Conservation (phyloP, 2,329 filamentous ascomycete species). For the Diaporthe velutina region DNA sequence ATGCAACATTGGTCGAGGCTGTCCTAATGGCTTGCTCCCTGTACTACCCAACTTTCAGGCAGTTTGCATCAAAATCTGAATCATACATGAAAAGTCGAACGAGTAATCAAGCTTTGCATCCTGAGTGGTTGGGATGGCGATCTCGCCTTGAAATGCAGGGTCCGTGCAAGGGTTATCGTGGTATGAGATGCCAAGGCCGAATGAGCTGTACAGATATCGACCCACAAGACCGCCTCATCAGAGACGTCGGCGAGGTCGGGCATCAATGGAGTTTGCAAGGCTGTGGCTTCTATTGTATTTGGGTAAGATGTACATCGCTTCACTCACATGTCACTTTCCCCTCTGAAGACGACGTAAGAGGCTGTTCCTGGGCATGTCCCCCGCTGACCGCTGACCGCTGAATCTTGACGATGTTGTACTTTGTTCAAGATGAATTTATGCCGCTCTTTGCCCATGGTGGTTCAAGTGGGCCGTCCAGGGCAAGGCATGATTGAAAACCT, state of each 20-base stretch:
- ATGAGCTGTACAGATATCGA: slow-evolving; percentile 4
- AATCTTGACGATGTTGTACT: neutral
- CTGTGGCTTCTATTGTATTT: neutral
- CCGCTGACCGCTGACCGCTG: neutral
- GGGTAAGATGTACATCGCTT: neutral
- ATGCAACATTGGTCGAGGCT: neutral
- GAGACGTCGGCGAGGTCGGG: slow-evolving; percentile 20
- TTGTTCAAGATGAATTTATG: neutral
- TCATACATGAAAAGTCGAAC: slow-evolving; percentile 6
- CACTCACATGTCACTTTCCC: neutral
- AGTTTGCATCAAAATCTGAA: slow-evolving; percentile 6
- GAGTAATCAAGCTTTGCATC: neutral
- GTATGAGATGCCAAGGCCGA: slow-evolving; percentile 11
- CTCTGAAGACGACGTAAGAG: neutral
- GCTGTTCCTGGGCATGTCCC: neutral
- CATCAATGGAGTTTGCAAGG: slow-evolving; percentile 25
- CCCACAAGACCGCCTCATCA: slow-evolving; percentile 34
- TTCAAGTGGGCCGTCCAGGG: neutral
- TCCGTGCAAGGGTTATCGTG: slow-evolving; percentile 26
- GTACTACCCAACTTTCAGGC: neutral
- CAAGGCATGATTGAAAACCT: neutral
- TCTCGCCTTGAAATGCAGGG: neutral
- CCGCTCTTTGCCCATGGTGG: slow-evolving; percentile 3
- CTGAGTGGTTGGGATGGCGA: neutral
- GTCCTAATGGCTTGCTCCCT: neutral